Evolutionary conservation across 2,329 filamentous ascomycete species (phyloP).

Genomic region (Ploettnerulaceae sp.): DNA sequence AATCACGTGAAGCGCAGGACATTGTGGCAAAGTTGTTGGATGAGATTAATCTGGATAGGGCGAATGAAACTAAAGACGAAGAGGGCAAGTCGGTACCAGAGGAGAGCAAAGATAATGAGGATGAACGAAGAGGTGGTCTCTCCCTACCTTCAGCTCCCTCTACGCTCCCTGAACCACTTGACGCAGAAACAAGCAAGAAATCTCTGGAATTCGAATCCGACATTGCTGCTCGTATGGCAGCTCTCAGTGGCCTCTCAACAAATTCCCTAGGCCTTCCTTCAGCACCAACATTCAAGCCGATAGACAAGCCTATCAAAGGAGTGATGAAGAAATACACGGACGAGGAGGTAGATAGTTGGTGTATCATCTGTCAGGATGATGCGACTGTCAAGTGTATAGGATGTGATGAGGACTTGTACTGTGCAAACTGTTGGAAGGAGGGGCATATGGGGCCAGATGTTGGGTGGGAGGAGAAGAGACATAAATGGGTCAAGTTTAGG

Average conservation of each 20-base stretch:
- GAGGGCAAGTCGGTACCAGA: not conserved
- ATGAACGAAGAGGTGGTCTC: constrained; percentile 10
- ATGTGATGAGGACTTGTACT: constrained; percentile 70
- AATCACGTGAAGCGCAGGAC: constrained; percentile 32
- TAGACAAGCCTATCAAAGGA: constrained; percentile 15
- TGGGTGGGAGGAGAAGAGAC: constrained; percentile 64
- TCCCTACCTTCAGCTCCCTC: constrained; percentile 28
- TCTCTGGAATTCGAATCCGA: constrained; percentile 29
- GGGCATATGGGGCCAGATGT: constrained; percentile 69
- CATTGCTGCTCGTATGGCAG: constrained; percentile 31
- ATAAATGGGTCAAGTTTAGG: constrained; percentile 60
- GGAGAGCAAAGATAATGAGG: not conserved
- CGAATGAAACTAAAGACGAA: constrained; percentile 9
- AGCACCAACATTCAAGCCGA: constrained; percentile 29
- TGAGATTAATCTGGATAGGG: constrained; percentile 28
- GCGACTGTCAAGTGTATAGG: constrained; percentile 67
- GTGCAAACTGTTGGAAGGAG: constrained; percentile 72
- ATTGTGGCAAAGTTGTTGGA: constrained; percentile 31
- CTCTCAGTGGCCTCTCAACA: constrained; percentile 21
- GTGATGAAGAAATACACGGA: constrained; percentile 48
- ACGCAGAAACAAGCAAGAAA: constrained; percentile 16
- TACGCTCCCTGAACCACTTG: constrained; percentile 16
- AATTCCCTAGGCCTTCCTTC: constrained; percentile 30
- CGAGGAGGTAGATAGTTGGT: constrained; percentile 72
- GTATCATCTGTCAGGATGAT: constrained; percentile 76